Base-by-base conservation (phyloP, 208 protist species). In the Herpetomonas samuelpessoai region DNA sequence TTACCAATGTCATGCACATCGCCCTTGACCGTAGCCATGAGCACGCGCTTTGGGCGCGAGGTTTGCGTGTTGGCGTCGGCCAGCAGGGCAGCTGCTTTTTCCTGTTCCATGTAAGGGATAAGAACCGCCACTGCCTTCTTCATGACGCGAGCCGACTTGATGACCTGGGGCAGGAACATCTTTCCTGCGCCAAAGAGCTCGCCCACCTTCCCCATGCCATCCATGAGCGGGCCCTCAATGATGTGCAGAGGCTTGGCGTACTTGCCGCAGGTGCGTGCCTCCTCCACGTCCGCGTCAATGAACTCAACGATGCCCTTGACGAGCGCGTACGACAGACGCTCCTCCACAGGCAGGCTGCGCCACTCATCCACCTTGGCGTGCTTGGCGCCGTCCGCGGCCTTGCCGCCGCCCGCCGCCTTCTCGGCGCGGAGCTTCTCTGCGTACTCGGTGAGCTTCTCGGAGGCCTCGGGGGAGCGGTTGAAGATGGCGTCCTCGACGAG, bases 1-100 rank as follows among this genome's bases (percentile, higher is more conserved):
- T 99, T 99, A 57, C 97, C 97, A 57, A 99, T 99, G 66, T 99
- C 97, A 72, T 99, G 97, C 21, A 99, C 97, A 68, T 99, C 97
- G 54, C 97, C 97, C 76, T 99, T 98, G 25, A 99, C 97, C 2
- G 97, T 99, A 1, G 97, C 96, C 59, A 99, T 81, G 0, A 99
- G 46, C 21, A 98, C 62, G 0, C 71, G 83, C 66, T 82, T 82
- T 29, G 75, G 55, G 35, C 59, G 57, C 14, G 38, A 30, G 22
- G 31, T n/a, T 21, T 30, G 18, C 7, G 2, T 39, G 50, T 84
- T 77, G 31, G 70, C 63, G 18, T 45, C 46, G 21, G 21, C 21
- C 16, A 24, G 35, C 50, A 51, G 39, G 16, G 55, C 46, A 14
- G 69, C 81, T 22, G 52, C 74, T 76, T 89, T 96, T 62, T 98